phyloP scores from a whole-genome alignment of 352 stramenopile species.

The Globisporangium lucens region DNA sequence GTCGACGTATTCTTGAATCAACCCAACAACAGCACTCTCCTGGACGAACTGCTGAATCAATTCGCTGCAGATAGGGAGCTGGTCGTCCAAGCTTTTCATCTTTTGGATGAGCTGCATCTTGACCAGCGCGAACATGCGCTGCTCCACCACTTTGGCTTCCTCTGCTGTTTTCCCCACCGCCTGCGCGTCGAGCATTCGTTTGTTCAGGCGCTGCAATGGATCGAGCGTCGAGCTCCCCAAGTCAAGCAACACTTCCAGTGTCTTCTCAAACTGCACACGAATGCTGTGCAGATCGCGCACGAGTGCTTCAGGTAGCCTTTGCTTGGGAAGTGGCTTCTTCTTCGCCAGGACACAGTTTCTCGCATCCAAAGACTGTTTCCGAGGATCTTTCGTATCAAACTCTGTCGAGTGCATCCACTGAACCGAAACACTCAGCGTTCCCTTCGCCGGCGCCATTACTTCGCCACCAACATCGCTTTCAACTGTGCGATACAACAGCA shows the following conservation, averaged over 20 bases:
- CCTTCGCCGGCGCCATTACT: constrained; percentile 28
- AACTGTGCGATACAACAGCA: constrained; percentile 26
- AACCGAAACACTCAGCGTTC: constrained; percentile 44
- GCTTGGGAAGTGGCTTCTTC: constrained; percentile 24
- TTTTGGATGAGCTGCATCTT: constrained; percentile 20
- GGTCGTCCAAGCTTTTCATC: constrained; percentile 6
- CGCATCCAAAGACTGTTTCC: neutral
- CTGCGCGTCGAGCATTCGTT: constrained; percentile 42
- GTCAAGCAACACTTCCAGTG: constrained; percentile 24
- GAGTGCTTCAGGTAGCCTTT: constrained; percentile 22
- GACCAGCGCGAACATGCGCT: constrained; percentile 37
- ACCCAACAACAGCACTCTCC: neutral
- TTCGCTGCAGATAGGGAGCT: neutral
- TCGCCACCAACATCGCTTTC: constrained; percentile 13
- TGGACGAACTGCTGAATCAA: constrained; percentile 6
- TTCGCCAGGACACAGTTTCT: constrained; percentile 7
- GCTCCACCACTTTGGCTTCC: constrained; percentile 69
- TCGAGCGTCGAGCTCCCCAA: constrained; percentile 35
- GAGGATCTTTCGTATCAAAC: neutral
- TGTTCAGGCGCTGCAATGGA: constrained; percentile 46
- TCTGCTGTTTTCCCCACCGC: constrained; percentile 51
- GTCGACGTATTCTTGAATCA: constrained; percentile 25
- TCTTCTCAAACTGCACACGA: constrained; percentile 16
- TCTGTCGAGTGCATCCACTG: constrained; percentile 47
- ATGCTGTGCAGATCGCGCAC: constrained; percentile 20